Conservation (phyloP, 2,329 filamentous ascomycete species). For the Emergomyces pasteurianus region DNA sequence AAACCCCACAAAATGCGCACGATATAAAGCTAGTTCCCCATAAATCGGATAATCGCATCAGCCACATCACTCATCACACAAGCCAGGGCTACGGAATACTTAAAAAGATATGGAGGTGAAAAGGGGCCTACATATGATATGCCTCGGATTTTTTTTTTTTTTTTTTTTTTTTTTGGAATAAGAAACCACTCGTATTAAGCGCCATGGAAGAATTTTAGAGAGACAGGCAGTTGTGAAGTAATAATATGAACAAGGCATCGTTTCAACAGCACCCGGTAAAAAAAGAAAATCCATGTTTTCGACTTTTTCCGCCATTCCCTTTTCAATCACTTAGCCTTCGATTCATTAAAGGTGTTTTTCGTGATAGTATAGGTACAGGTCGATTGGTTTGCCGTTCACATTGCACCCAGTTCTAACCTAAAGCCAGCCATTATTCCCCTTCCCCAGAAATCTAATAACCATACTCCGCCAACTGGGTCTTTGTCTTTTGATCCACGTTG, state of each 20-base stretch:
- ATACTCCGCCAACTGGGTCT: conserved; percentile 74
- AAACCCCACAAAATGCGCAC: too few relatives aligned
- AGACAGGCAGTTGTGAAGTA: conserved; percentile 21
- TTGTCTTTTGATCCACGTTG: conserved; percentile 73
- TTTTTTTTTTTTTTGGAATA: too few relatives aligned
- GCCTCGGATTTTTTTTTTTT: neutral
- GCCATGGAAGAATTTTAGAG: conserved; percentile 30
- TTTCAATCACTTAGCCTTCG: conserved; percentile 9
- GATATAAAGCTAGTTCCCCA: neutral
- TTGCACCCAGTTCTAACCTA: conserved; percentile 24
- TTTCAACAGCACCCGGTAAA: conserved; percentile 27
- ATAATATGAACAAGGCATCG: conserved; percentile 31
- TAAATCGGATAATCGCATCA: neutral
- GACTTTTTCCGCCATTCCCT: conserved; percentile 8
- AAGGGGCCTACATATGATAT: neutral
- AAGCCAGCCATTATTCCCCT: conserved; percentile 21
- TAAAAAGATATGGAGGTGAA: neutral
- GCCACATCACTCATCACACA: neutral
- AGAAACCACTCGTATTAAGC: conserved; percentile 32
- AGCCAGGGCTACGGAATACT: neutral
- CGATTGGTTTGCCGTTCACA: conserved; percentile 30
- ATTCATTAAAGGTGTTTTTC: conserved; percentile 11
- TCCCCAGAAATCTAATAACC: conserved; percentile 62
- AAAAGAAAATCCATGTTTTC: conserved; percentile 15
- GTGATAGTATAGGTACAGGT: conserved; percentile 17